Percentiles rank a stretch among this genome's conserved stretches.
phyloP scores from a whole-genome alignment of 2,329 filamentous ascomycete species.

The Aspergillus brasiliensis region DNA sequence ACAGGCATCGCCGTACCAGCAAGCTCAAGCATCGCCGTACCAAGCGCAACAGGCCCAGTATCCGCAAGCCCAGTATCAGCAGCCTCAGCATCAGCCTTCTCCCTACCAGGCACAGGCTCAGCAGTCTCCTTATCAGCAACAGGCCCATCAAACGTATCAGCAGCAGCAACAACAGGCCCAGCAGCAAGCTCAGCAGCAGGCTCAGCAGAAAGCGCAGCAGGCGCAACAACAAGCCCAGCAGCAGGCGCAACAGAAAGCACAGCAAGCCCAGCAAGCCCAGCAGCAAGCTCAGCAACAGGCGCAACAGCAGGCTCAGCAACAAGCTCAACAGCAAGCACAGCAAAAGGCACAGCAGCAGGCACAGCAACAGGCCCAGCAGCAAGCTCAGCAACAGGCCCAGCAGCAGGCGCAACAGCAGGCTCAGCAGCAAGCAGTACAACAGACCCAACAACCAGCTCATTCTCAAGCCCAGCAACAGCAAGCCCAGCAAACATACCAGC shows the following conservation, averaged over 20 bases:
- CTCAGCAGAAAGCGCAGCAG: slow-evolving; percentile 16
- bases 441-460: slow-evolving; percentile 12
- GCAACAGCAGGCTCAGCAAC: background rate
- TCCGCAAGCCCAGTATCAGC: slow-evolving; percentile 18
- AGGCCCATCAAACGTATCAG: slow-evolving; percentile 13
- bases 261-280: slow-evolving; percentile 5
- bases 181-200: slow-evolving; percentile 20
- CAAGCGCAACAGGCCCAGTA: slow-evolving; percentile 11
- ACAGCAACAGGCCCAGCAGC: slow-evolving; percentile 7
- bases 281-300: background rate
- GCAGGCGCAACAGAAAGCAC: slow-evolving; percentile 1
- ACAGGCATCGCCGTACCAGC: slow-evolving; percentile 6
- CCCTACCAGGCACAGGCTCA: slow-evolving; percentile 21
- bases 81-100: slow-evolving; percentile 19
- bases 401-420: slow-evolving; percentile 20
- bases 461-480: slow-evolving; percentile 18
- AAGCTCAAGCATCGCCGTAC: slow-evolving; percentile 12
- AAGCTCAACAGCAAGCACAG: background rate
- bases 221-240: slow-evolving; percentile 13
- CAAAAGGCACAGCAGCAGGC: slow-evolving; percentile 1
- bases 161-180: slow-evolving; percentile 9
- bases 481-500: slow-evolving; percentile 18
- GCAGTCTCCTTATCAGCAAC: slow-evolving; percentile 20
- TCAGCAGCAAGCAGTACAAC: slow-evolving; percentile 8
- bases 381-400: slow-evolving; percentile 9